Evolutionary conservation across 73 alveolate species (phyloP).

Genomic region (Uronychia binucleata): DNA sequence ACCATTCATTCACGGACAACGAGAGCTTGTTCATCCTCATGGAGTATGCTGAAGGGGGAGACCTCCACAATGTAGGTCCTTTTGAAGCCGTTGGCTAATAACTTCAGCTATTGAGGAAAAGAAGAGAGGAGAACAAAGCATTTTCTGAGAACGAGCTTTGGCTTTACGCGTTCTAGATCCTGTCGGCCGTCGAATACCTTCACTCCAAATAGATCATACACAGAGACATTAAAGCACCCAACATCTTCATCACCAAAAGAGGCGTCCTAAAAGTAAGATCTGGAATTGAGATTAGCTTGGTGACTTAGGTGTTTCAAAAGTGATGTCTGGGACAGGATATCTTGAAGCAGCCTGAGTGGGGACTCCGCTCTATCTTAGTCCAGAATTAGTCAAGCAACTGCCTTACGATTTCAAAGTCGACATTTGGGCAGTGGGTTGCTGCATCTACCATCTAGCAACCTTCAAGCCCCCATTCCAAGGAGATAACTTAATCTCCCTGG

Average conservation of each 20-base stretch:
- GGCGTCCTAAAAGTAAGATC: too few relatives aligned
- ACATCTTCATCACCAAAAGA: too few relatives aligned
- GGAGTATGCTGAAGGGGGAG: conserved; percentile 98
- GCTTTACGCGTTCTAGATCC: conserved; percentile 87
- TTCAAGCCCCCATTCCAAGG: conserved; percentile 97
- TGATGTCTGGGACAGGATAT: neutral
- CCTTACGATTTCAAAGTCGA: conserved; percentile 97
- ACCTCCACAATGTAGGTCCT: too few relatives aligned
- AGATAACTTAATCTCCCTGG: conserved; percentile 91
- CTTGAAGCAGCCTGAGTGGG: conserved; percentile 80
- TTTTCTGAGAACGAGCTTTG: conserved; percentile 89
- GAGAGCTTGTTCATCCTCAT: conserved; percentile 89
- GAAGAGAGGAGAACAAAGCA: conserved; percentile 61
- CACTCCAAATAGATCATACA: conserved; percentile 95
- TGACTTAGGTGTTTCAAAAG: conserved; percentile 13
- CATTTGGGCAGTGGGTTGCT: conserved; percentile 98
- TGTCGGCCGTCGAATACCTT: conserved; percentile 86
- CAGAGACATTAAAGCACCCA: conserved; percentile 94
- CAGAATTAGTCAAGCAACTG: conserved; percentile 92
- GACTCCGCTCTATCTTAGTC: conserved; percentile 96
- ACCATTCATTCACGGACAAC: conserved; percentile 88
- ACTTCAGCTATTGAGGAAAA: conserved; percentile 54
- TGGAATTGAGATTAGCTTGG: conserved; percentile 36
- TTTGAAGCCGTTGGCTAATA: too few relatives aligned
- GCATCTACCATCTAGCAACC: conserved; percentile 86